Evolutionary conservation across 345 rosid genomes (phyloP), one percentile per base, ranked within the genome.

Genomic region (Aquilaria sinensis): DNA sequence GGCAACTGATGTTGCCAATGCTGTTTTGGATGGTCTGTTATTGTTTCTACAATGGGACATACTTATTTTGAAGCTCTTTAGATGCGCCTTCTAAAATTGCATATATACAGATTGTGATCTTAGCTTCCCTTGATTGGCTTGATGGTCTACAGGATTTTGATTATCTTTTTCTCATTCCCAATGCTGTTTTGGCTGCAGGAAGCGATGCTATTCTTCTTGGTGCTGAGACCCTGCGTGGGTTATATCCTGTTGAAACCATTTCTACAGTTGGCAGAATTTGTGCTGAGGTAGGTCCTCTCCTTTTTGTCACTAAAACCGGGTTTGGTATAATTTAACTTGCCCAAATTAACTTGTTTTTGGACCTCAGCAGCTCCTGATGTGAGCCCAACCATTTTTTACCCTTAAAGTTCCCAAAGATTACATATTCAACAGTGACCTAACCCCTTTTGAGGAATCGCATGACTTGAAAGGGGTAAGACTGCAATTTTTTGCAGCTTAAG

Each of bases 1-100:
- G 72, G 97, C 98, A 63, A 93, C 98, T 70, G 97, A 93, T 80
- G 98, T 93, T 70, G 98, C 98, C 51, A 93, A 93, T 80, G 98
- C 98, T 66, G 98, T 93, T 50, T 77, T 93, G 63, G 98, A 90
- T 71, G 98, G 98, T 91, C 64, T 23, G 76, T 67, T 10, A 48
- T 34, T 37, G 13, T 59, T 46, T 57, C 23, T 58, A 8, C 62
- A 15, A 10, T n/a, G 37, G 34, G 13, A 33, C n/a, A 65, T 29
- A 5, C 8, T 23, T 53, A 53, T 53, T 53, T 54, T 31, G 0
- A 32, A 58, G 46, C 47, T 32, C 62, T 41, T 31, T 45, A 48
- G 14, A 32, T 50, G 45, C 31, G 49, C 43, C 6, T 48, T 51
- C 49, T 41, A 47, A 13, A 47, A 16, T 33, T 68, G 7, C 47